Percentiles rank a stretch among this genome's conserved stretches.
Conservation (phyloP, 345 rosid species). For the Zanthoxylum bungeanum region DNA sequence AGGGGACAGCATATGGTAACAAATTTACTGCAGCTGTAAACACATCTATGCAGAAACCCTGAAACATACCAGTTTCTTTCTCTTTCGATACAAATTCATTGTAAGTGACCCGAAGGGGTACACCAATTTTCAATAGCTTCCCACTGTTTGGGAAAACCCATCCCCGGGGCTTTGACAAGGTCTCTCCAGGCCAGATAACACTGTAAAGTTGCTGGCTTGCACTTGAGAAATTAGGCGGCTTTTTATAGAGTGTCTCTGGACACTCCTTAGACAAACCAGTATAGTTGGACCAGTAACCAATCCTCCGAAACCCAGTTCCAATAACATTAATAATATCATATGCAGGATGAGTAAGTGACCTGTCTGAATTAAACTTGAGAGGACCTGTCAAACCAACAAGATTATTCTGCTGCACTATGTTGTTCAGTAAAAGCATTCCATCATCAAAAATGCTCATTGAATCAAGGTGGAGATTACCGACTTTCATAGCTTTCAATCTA, state of each 20-base stretch:
- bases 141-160: slow-evolving; percentile 95
- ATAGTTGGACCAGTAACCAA: slow-evolving; percentile 93
- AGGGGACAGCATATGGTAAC: slow-evolving; percentile 80
- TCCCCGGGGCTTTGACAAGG: slow-evolving; percentile 70
- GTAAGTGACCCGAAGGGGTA: slow-evolving; percentile 69
- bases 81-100: slow-evolving; percentile 70
- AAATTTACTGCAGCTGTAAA: slow-evolving; percentile 74
- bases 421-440: slow-evolving; percentile 56
- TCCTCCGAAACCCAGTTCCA: slow-evolving; percentile 71
- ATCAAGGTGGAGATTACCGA: slow-evolving; percentile 61
- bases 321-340: slow-evolving; percentile 80
- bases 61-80: slow-evolving; percentile 57
- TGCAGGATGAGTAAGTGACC: slow-evolving; percentile 58
- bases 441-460: slow-evolving; percentile 61
- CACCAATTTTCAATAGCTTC: slow-evolving; percentile 73
- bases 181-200: slow-evolving; percentile 95
- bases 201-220: slow-evolving; percentile 47
- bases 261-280: slow-evolving; percentile 65
- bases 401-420: slow-evolving; percentile 53
- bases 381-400: slow-evolving; percentile 79
- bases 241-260: slow-evolving; percentile 59
- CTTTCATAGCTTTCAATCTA: slow-evolving; percentile 37
- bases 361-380: slow-evolving; percentile 51
- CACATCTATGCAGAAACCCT: slow-evolving; percentile 91
- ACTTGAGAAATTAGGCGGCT: slow-evolving; percentile 59